Percentiles rank a stretch among this genome's conserved stretches.
These are phyloP conservation scores for Pseudonitzschia multiseries DNA, from an alignment of 108 stramenopile species.

Conservation along the genomic window DNA sequence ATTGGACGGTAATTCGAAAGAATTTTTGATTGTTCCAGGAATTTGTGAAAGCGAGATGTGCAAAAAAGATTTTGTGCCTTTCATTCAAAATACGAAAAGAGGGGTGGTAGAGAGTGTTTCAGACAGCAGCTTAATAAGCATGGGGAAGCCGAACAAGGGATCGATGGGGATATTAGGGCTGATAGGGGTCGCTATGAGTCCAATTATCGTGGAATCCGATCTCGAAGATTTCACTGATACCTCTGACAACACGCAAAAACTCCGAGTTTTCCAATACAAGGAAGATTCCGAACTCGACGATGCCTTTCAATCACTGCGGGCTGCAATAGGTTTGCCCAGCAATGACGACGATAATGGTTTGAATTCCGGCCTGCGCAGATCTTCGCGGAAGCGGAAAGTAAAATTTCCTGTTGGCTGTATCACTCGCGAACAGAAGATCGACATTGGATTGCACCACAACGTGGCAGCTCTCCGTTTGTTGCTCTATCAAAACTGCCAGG, in stretches of 20 bases:
- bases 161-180: not conserved
- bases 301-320: constrained; percentile 19
- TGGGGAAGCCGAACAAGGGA: not conserved
- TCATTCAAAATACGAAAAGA: not conserved
- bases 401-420: constrained; percentile 39
- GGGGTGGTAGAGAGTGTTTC: constrained; percentile 22
- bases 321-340: constrained; percentile 1
- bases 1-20: constrained; percentile 20
- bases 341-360: not conserved
- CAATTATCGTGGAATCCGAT: constrained; percentile 44
- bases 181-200: constrained; percentile 14
- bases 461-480: constrained; percentile 48
- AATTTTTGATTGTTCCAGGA: constrained; percentile 17
- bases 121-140: not conserved
- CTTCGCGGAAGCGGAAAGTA: constrained; percentile 39
- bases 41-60: constrained; percentile 20
- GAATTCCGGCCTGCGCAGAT: constrained; percentile 31
- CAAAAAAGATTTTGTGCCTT: constrained; percentile 24
- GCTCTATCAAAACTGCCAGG: constrained; percentile 35
- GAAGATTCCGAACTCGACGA: constrained; percentile 11
- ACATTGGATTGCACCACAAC: constrained; percentile 35
- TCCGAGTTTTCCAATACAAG: constrained; percentile 38
- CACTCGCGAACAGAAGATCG: constrained; percentile 26
- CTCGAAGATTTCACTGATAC: constrained; percentile 14
- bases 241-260: not conserved